These are phyloP conservation scores for Penicillium antarcticum DNA, from an alignment of 495 filamentous ascomycete species.

Conservation along the genomic window DNA sequence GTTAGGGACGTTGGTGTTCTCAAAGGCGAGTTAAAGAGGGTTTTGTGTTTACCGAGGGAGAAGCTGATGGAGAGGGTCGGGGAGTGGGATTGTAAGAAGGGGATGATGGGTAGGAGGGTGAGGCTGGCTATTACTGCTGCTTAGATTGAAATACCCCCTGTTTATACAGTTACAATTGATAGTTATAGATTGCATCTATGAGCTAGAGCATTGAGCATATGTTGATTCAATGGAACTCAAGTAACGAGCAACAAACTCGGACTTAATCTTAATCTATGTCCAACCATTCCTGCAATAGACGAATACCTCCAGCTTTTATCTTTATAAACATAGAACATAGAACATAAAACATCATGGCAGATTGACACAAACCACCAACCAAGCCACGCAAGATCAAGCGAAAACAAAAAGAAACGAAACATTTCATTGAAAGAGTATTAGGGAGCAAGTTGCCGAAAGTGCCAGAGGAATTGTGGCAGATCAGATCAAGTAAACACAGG, in stretches of 20 bases:
- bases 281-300: background rate
- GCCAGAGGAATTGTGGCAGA: background rate
- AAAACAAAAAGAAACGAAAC: background rate
- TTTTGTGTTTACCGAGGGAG: constrained; percentile 23
- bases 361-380: background rate
- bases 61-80: background rate
- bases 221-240: background rate
- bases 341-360: constrained; percentile 1
- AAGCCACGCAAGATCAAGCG: background rate
- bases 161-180: no score
- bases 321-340: constrained; percentile 4
- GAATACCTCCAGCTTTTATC: no score
- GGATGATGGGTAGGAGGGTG: background rate
- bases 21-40: constrained; percentile 24
- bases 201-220: no score
- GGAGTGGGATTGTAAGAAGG: constrained; percentile 6
- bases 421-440: constrained; percentile 9
- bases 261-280: background rate
- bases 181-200: no score
- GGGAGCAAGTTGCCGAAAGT: background rate
- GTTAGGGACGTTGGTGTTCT: constrained; percentile 26
- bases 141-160: constrained; percentile 1
- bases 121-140: constrained; percentile 22
- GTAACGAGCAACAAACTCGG: no score
- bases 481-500: background rate